Conservation (phyloP, 202 grass and related monocot species). For the Eragrostis tef region DNA sequence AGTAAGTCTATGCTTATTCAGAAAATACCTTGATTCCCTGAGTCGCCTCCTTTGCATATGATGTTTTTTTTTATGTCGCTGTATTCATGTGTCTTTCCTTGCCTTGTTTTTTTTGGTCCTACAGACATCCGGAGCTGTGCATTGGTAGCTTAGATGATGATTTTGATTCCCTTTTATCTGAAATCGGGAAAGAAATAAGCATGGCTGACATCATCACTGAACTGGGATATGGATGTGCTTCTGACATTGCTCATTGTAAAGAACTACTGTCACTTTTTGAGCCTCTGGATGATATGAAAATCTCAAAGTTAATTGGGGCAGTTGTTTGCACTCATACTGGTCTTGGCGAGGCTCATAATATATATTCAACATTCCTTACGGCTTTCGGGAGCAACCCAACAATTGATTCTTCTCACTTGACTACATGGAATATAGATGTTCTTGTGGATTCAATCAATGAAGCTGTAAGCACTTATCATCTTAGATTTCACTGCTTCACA, state of each 20-base stretch:
- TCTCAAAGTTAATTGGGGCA: slow-evolving; percentile 61
- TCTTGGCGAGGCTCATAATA: slow-evolving; percentile 52
- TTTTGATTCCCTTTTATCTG: slow-evolving; percentile 56
- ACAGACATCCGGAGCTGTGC: slow-evolving; percentile 62
- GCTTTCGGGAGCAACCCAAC: slow-evolving; percentile 62
- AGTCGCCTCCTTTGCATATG: slow-evolving; percentile 29
- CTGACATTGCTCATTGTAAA: slow-evolving; percentile 49
- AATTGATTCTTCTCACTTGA: slow-evolving; percentile 53
- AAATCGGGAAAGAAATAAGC: slow-evolving; percentile 63
- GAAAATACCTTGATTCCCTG: slow-evolving; percentile 44
- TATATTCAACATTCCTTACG: slow-evolving; percentile 66
- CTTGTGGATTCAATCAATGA: slow-evolving; percentile 88
- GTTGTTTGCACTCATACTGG: slow-evolving; percentile 52
- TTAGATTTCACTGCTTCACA: slow-evolving; percentile 12
- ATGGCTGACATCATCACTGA: slow-evolving; percentile 54
- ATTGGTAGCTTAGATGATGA: slow-evolving; percentile 50
- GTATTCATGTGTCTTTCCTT: slow-evolving; percentile 31
- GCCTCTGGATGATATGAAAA: slow-evolving; percentile 50
- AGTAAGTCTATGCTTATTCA: slow-evolving; percentile 52
- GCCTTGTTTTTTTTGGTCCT: slow-evolving; percentile 27
- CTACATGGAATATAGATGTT: slow-evolving; percentile 77
- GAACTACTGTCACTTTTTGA: slow-evolving; percentile 54
- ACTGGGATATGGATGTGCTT: slow-evolving; percentile 53
- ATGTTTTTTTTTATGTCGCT: slow-evolving; percentile 1
- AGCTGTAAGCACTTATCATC: slow-evolving; percentile 65